Percentiles rank a stretch among this genome's conserved stretches.
These are phyloP conservation scores for Artemisia tridentata DNA, from an alignment of 129 eudicot species.

Conservation along the genomic window DNA sequence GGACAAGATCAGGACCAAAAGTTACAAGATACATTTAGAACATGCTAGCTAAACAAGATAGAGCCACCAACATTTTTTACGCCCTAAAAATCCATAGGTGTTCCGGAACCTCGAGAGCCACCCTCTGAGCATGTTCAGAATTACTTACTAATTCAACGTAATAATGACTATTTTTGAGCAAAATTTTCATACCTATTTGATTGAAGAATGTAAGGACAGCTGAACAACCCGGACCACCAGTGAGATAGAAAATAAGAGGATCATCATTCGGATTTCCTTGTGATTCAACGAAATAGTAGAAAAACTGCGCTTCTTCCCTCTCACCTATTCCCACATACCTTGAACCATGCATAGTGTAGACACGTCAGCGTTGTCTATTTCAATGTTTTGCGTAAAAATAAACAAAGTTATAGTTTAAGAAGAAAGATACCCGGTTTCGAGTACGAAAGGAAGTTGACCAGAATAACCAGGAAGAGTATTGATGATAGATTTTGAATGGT, in stretches of 20 bases:
- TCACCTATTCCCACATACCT: constrained; percentile 38
- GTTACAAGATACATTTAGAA: too few species aligned
- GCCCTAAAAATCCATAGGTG: too few species aligned
- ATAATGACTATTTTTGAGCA: neutral
- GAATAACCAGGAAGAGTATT: constrained; percentile 29
- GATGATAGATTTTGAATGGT: constrained; percentile 15
- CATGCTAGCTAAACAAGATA: too few species aligned
- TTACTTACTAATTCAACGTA: neutral
- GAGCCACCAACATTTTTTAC: too few species aligned
- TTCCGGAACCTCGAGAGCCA: too few species aligned
- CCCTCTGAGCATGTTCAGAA: neutral
- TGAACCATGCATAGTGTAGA: neutral
- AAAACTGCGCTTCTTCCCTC: constrained; percentile 39
- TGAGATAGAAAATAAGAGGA: constrained; percentile 65
- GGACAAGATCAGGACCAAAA: too few species aligned
- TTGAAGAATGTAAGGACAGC: constrained; percentile 25
- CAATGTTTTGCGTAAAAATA: neutral
- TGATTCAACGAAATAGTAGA: constrained; percentile 64
- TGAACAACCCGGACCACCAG: constrained; percentile 80
- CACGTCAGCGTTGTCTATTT: too few species aligned
- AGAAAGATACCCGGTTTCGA: constrained; percentile 31
- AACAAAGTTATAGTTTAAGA: neutral
- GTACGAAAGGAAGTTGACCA: constrained; percentile 29
- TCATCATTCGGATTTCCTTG: constrained; percentile 51
- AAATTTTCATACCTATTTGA: constrained; percentile 30